Conservation (phyloP, 306 rosid genomes). For the Albizia julibrissin region DNA sequence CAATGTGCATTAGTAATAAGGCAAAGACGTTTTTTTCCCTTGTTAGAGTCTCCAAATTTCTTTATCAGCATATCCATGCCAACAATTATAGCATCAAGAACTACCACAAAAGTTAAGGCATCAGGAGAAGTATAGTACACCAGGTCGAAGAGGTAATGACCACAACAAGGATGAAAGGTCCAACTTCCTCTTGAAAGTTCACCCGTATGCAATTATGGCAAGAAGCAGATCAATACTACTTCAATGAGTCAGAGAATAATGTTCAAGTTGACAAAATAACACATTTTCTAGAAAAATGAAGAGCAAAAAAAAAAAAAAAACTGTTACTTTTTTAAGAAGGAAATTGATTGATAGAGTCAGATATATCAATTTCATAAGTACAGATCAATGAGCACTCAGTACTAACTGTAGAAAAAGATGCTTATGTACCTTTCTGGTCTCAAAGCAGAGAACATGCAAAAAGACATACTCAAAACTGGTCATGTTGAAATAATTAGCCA, state of each 20-base stretch:
- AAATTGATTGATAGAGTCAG: slow-evolving; percentile 1
- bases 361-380: background rate
- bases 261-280: background rate
- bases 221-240: background rate
- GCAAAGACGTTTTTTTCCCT: slow-evolving; percentile 80
- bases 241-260: background rate
- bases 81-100: slow-evolving; percentile 89
- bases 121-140: slow-evolving; percentile 25
- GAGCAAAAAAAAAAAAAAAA: background rate
- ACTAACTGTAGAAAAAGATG: background rate
- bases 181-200: slow-evolving; percentile 26
- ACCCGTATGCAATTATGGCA: background rate
- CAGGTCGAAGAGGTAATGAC: slow-evolving; percentile 6
- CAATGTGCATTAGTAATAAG: slow-evolving; percentile 77
- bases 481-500: background rate
- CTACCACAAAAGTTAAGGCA: slow-evolving; percentile 74
- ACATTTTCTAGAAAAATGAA: slow-evolving; percentile 6
- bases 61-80: slow-evolving; percentile 94
- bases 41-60: slow-evolving; percentile 69
- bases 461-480: background rate
- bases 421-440: background rate
- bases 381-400: slow-evolving; percentile 13
- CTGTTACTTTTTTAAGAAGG: background rate
- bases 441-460: slow-evolving; percentile 14
- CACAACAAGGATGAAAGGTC: background rate